Percentiles rank a stretch among this genome's conserved stretches.
Evolutionary conservation across 805 yeast genomes (phyloP).

Genomic region (Candida suzukii): DNA sequence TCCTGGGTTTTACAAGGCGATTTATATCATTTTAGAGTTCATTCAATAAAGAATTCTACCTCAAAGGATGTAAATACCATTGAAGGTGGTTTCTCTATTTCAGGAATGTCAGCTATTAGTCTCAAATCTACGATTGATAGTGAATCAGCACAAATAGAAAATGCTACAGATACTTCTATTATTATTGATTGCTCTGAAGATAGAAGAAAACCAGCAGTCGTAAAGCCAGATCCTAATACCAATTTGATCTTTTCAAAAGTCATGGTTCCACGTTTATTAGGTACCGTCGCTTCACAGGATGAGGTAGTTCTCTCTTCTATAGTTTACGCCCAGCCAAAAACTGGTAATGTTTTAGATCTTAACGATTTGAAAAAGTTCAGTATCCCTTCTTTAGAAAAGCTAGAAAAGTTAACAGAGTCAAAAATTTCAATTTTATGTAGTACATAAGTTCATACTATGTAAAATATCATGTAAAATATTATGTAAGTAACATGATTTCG

Average conservation of each 20-base stretch:
- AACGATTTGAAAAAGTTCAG: not conserved
- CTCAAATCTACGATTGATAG: not conserved
- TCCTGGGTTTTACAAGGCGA: not conserved
- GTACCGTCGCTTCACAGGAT: not conserved
- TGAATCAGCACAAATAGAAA: not conserved
- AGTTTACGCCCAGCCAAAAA: constrained; percentile 1
- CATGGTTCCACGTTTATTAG: not conserved
- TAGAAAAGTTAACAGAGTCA: not conserved
- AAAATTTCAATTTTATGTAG: not conserved
- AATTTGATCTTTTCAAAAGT: not conserved
- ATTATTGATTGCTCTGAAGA: not conserved
- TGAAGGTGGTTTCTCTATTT: constrained; percentile 1
- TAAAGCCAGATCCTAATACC: constrained; percentile 1
- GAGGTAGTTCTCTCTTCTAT: not conserved
- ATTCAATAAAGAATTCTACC: not conserved
- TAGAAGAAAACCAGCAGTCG: not conserved
- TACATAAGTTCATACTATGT: too few species aligned
- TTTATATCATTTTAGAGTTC: not conserved
- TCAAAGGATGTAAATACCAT: not conserved
- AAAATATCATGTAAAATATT: too few species aligned
- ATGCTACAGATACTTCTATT: not conserved
- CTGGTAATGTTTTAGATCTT: not conserved
- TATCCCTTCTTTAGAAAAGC: not conserved
- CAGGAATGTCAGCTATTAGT: not conserved
- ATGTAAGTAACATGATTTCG: too few species aligned